Evolutionary conservation across 2,329 filamentous ascomycete genomes (phyloP), one percentile per base, ranked within the genome.

Genomic region (Didymella segeticola): DNA sequence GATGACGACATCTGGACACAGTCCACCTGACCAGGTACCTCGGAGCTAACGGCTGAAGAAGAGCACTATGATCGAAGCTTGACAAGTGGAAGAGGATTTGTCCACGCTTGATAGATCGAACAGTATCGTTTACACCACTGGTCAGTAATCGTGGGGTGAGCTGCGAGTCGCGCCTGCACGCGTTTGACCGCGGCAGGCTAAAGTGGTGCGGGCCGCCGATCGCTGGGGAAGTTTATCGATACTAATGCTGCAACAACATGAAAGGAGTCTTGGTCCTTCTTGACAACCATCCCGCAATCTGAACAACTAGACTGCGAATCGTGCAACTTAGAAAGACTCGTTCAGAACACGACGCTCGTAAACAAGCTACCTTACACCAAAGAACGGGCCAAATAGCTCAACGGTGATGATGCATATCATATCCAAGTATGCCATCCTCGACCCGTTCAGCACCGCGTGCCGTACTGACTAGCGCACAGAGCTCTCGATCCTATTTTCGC

Each of bases 401-500:
- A 43, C 12, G 22, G 34, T 29, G 30, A 41, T 5, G 27, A 51
- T 52, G 53, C 37, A 56, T 17, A 52, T 56, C 33, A 47, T 56
- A 25, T 56, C 53, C 7, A 48, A 48, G 53, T 56, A 26, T 11
- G 53, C 23, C 19, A 11, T 12, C n/a, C 8, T 23, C 17, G 4
- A 2, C 3, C 19, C n/a, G 26, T 20, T 17, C 8, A 15, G 9
- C 11, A 19, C 14, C 20, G 8, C 10, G 11, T 2, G 5, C n/a
- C 14, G 15, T 43, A 42, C 57, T 43, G 39, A 47, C 22, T 9
- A 7, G 15, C 4, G 20, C 27, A 25, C 43, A 81, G 79, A 66
- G 63, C 70, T 39, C 73, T 81, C 47, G 80, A 82, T 52, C 79
- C 80, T 30, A 50, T 81, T 47, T 82, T 82, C 66, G 79, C 80